Percentiles rank a stretch among this genome's conserved stretches.
These are phyloP conservation scores for Amylocarpus encephaloides DNA, from an alignment of 2,329 filamentous ascomycete species.

Conservation along the genomic window DNA sequence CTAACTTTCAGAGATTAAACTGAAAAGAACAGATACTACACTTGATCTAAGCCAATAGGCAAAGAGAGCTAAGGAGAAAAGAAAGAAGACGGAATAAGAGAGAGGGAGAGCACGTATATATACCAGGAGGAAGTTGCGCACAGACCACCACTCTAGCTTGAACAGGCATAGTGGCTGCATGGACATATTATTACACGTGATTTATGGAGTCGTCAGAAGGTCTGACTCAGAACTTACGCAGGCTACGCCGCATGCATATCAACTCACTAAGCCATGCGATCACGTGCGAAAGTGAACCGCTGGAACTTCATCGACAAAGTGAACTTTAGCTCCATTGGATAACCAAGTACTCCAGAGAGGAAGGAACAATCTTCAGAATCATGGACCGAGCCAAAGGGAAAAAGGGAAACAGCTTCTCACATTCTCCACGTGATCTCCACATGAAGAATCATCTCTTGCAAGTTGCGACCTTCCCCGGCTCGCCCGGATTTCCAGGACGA, in stretches of 20 bases:
- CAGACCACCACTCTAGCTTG: not conserved
- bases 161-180: not conserved
- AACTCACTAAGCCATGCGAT: too few species aligned
- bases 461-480: too few species aligned
- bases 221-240: not conserved
- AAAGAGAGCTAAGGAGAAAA: conserved; percentile 44
- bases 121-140: not conserved
- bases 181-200: not conserved
- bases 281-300: too few species aligned
- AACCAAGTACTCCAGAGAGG: too few species aligned
- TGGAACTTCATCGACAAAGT: too few species aligned
- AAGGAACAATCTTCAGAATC: too few species aligned
- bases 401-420: too few species aligned
- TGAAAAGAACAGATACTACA: conserved; percentile 92
- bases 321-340: too few species aligned
- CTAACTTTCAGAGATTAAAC: conserved; percentile 58
- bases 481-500: too few species aligned
- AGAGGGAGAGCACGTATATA: not conserved
- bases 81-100: conserved; percentile 4
- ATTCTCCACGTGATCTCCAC: too few species aligned
- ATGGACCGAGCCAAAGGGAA: too few species aligned
- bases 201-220: not conserved
- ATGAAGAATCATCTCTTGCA: too few species aligned
- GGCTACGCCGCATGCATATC: not conserved
- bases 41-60: conserved; percentile 76